Evolutionary conservation across 179 eudicot genomes (phyloP).

Genomic region (Silene coronaria): DNA sequence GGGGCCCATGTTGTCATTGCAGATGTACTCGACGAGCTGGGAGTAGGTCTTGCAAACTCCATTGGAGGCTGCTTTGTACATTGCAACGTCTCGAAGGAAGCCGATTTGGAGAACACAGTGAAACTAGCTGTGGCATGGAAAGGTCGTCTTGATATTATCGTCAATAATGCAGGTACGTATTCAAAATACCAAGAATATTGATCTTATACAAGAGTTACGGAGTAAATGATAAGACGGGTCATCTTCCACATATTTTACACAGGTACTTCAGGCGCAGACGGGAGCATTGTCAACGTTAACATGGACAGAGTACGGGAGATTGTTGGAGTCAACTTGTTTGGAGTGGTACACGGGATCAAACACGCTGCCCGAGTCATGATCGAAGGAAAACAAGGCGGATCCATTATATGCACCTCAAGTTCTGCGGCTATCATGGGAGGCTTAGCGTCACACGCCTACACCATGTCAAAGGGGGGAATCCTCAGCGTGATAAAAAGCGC

Average conservation of each 20-base stretch:
- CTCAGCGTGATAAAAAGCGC: constrained; percentile 57
- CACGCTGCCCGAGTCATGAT: constrained; percentile 77
- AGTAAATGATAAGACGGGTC: too few relatives aligned
- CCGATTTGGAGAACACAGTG: constrained; percentile 57
- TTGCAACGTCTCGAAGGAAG: constrained; percentile 68
- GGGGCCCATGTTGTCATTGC: constrained; percentile 77
- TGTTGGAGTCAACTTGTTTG: constrained; percentile 46
- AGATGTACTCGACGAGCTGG: constrained; percentile 62
- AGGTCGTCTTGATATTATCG: constrained; percentile 69
- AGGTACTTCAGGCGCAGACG: constrained; percentile 41
- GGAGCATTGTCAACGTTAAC: constrained; percentile 57
- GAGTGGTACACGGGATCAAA: constrained; percentile 67
- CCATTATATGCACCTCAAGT: constrained; percentile 71
- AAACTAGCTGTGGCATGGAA: constrained; percentile 57
- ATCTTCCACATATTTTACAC: neutral
- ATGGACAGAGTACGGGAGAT: constrained; percentile 42
- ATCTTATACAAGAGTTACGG: too few relatives aligned
- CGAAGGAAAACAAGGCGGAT: constrained; percentile 35
- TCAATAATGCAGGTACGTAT: constrained; percentile 69
- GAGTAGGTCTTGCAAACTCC: constrained; percentile 44
- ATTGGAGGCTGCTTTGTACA: constrained; percentile 62
- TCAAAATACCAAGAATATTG: neutral
- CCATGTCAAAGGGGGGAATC: constrained; percentile 65
- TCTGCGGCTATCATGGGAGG: constrained; percentile 78
- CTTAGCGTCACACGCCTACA: constrained; percentile 64